Conservation (phyloP, 345 rosid genomes). For the Eucalyptus polybractea region DNA sequence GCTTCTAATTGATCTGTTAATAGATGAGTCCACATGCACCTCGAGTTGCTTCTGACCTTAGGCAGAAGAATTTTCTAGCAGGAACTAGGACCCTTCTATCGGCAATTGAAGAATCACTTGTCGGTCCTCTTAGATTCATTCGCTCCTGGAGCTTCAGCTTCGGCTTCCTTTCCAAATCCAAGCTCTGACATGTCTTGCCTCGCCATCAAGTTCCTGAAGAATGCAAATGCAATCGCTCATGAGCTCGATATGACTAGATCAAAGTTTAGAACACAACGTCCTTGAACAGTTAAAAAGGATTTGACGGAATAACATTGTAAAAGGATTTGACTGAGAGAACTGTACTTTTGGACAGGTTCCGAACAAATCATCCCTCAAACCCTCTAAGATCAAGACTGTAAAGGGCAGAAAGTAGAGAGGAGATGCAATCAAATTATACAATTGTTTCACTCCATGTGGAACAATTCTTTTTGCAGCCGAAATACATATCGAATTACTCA, state of each 20-base stretch:
- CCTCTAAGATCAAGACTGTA: not conserved
- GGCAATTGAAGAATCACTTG: not conserved
- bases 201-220: conserved; percentile 82
- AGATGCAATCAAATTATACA: not conserved
- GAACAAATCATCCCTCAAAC: not conserved
- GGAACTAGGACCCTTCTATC: not conserved
- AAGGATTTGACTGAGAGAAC: not conserved
- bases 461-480: not conserved
- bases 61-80: not conserved
- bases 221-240: not conserved
- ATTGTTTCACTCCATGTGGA: not conserved
- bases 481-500: not conserved
- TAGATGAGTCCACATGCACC: not conserved
- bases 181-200: conserved; percentile 80
- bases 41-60: not conserved
- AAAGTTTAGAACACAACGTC: not conserved
- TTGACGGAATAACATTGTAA: not conserved
- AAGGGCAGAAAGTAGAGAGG: not conserved
- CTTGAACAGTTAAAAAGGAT: not conserved
- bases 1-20: not conserved
- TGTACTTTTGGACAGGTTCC: not conserved
- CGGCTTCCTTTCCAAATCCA: conserved; percentile 40
- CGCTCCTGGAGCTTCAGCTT: conserved; percentile 10
- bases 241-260: not conserved
- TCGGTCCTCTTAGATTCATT: not conserved